Percentiles rank a stretch among this genome's conserved stretches.
Evolutionary conservation across 2,329 filamentous ascomycete genomes (phyloP).

Genomic region (Venturia nashicola): DNA sequence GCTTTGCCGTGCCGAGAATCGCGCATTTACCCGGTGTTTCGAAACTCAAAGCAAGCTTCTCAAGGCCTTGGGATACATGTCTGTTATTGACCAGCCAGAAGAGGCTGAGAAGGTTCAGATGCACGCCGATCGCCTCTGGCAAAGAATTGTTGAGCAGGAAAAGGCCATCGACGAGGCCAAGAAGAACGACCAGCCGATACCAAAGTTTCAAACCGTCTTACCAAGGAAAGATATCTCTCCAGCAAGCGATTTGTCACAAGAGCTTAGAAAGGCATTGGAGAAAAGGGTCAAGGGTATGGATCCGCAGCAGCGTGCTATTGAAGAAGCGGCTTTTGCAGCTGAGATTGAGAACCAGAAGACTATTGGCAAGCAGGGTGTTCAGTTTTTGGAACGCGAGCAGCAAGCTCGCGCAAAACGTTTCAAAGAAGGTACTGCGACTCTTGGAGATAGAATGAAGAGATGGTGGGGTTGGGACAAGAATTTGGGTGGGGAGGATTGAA

Average conservation of each 20-base stretch:
- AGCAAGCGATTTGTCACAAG: neutral
- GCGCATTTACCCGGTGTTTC: conserved; percentile 74
- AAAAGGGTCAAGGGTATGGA: conserved; percentile 6
- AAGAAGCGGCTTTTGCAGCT: conserved; percentile 8
- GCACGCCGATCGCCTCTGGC: conserved; percentile 85
- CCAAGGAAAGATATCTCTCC: conserved; percentile 13
- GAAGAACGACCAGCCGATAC: conserved; percentile 38
- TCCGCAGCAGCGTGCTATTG: conserved; percentile 1
- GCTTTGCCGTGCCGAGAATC: conserved; percentile 69
- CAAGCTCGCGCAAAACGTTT: neutral
- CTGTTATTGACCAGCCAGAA: conserved; percentile 48
- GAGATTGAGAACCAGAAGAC: conserved; percentile 2
- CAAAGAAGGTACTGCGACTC: conserved; percentile 1
- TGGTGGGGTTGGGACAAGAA: conserved; percentile 8
- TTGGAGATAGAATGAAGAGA: conserved; percentile 9
- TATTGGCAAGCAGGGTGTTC: neutral
- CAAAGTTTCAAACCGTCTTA: conserved; percentile 48
- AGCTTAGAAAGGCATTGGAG: neutral
- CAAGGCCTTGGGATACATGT: conserved; percentile 79
- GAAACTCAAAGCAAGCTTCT: conserved; percentile 83
- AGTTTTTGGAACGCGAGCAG: conserved; percentile 1
- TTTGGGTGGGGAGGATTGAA: conserved; percentile 2
- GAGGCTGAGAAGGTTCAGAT: conserved; percentile 77
- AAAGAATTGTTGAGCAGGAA: conserved; percentile 77
- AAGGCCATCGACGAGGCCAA: conserved; percentile 57